Conservation (phyloP, 768 basidiomycete species). For the Punctularia strigosozonata region DNA sequence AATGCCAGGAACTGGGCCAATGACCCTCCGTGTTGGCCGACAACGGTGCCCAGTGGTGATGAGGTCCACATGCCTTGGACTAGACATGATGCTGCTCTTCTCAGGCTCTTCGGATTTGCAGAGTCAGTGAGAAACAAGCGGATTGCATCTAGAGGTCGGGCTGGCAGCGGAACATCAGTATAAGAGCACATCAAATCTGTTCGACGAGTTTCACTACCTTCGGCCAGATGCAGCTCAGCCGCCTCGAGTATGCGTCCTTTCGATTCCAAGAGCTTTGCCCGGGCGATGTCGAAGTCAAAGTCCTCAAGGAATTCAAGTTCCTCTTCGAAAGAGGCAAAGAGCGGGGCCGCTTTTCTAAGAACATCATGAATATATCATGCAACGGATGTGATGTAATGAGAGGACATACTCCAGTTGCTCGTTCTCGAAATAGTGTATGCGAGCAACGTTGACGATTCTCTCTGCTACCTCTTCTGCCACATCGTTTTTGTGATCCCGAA, state of each 20-base stretch:
- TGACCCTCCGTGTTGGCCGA: no score
- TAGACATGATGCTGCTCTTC: no score
- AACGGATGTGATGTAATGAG: slow-evolving; percentile 2
- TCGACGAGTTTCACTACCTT: slow-evolving; percentile 35
- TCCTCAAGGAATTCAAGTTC: slow-evolving; percentile 45
- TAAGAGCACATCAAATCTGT: slow-evolving; percentile 18
- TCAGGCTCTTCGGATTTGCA: no score
- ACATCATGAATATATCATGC: not conserved
- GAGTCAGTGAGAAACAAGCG: not conserved
- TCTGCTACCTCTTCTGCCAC: slow-evolving; percentile 22
- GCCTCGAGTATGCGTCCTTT: slow-evolving; percentile 35
- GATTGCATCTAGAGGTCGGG: slow-evolving; percentile 9
- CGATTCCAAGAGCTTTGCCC: slow-evolving; percentile 29
- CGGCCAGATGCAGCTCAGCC: slow-evolving; percentile 35
- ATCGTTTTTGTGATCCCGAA: slow-evolving; percentile 20
- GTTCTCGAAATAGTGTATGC: slow-evolving; percentile 31
- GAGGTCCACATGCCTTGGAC: no score
- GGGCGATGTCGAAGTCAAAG: slow-evolving; percentile 37
- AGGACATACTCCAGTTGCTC: slow-evolving; percentile 18
- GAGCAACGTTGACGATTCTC: slow-evolving; percentile 30
- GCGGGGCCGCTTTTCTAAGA: slow-evolving; percentile 29
- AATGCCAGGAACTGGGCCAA: no score
- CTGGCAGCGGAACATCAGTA: slow-evolving; percentile 14
- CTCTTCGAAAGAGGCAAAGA: slow-evolving; percentile 43
- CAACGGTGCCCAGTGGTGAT: no score